Conservation (phyloP, 177 flowering plant genomes). For the Telopea speciosissima region DNA sequence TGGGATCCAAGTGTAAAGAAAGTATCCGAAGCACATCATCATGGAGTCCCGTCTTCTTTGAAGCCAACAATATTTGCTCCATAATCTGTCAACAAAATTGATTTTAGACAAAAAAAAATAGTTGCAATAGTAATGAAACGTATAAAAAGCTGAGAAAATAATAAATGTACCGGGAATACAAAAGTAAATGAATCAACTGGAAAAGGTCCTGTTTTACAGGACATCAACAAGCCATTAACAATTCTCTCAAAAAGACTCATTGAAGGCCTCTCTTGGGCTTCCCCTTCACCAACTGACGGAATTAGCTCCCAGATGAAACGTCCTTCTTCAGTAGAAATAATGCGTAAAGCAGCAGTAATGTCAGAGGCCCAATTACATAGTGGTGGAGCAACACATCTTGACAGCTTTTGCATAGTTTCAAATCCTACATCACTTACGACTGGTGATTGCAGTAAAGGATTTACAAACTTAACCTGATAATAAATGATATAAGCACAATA, state of each 20-base stretch:
- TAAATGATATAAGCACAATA: background rate
- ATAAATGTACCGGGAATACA: slow-evolving; percentile 70
- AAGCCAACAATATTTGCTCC: slow-evolving; percentile 73
- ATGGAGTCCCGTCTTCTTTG: slow-evolving; percentile 90
- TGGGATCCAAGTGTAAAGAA: slow-evolving; percentile 87
- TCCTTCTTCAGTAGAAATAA: slow-evolving; percentile 55
- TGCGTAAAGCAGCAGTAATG: slow-evolving; percentile 85
- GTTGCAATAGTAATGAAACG: slow-evolving; percentile 2
- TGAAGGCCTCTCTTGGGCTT: slow-evolving; percentile 33
- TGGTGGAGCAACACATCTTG: slow-evolving; percentile 77
- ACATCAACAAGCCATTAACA: slow-evolving; percentile 48
- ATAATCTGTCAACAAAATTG: slow-evolving; percentile 48
- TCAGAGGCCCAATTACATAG: slow-evolving; percentile 89
- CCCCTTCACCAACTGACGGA: slow-evolving; percentile 46
- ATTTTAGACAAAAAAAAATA: background rate
- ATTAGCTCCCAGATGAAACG: slow-evolving; percentile 39
- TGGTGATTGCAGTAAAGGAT: slow-evolving; percentile 73
- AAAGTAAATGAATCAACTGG: slow-evolving; percentile 91
- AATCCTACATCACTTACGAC: slow-evolving; percentile 80
- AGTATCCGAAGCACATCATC: slow-evolving; percentile 78
- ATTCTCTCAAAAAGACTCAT: slow-evolving; percentile 75
- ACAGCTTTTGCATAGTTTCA: slow-evolving; percentile 77
- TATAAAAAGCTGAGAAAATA: background rate
- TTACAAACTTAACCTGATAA: slow-evolving; percentile 72
- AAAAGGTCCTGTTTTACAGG: slow-evolving; percentile 89